Evolutionary conservation across 495 filamentous ascomycete species (phyloP), one percentile per base, ranked within the genome.

Genomic region (Margaritispora aquatica): DNA sequence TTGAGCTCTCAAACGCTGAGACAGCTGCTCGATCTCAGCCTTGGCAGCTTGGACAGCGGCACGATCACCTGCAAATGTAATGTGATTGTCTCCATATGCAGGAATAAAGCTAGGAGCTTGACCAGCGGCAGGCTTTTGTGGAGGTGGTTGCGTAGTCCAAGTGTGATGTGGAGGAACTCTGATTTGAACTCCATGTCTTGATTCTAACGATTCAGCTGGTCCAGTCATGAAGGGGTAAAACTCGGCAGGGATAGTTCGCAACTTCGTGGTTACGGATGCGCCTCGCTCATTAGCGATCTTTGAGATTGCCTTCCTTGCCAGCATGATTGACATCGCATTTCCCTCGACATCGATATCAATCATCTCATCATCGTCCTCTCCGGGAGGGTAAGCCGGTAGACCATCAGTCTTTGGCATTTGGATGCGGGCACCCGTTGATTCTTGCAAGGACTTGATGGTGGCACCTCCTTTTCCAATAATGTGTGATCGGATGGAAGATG

Each of bases 151-250:
- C 31, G 74, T 71, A 36, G 78, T 80, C 84, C 86, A 92, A 21
- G 82, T 86, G 65, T 89, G 84, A 66, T 92, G 87, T 26, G 87
- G 82, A 55, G 92, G 92, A 47, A 96, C 84, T 51, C 88, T 81
- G 31, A 96, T 75, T 68, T 87, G 85, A 19, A 94, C 73, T 54
- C 87, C 81, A 24, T 84, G 84, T 23, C 73, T 72, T 46, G 75
- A 67, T 70, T 96, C 89, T 36, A 96, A 78, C 36, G 80, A 80
- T 41, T 81, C 78, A 60, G 89, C 73, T 48, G 80, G 75, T 29
- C 76, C 74, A 23, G 89, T 87, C 69, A 99, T 88, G 76, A 97
- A 97, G 15, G 93, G 95, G 73, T 91, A 99, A 70, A 89, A 95
- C 69, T 96, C 90, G 20, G 92, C 85, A 1, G 92, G 93, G 58